Percentiles rank a stretch among this genome's conserved stretches.
These are phyloP conservation scores for Heterobasidion occidentale DNA, from an alignment of 1,284 basidiomycete species.

Conservation along the genomic window DNA sequence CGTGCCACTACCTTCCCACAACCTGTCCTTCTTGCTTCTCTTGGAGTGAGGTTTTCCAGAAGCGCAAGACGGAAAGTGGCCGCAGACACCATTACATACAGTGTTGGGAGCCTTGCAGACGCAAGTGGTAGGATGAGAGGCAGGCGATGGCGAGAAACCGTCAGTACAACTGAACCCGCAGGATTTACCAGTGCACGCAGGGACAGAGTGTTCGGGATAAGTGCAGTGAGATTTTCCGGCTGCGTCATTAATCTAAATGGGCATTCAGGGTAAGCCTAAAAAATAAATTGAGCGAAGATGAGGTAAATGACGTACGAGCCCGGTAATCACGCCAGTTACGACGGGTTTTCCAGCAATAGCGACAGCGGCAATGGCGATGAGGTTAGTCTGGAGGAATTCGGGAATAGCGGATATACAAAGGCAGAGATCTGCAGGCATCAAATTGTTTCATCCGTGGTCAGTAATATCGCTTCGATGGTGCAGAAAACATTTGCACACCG, in stretches of 20 bases:
- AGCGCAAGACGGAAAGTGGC: conserved; percentile 28
- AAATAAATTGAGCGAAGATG: not conserved
- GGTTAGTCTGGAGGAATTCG: conserved; percentile 24
- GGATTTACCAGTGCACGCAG: conserved; percentile 27
- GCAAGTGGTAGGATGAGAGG: conserved; percentile 25
- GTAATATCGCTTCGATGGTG: not conserved
- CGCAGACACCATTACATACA: conserved; percentile 42
- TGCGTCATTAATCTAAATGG: conserved; percentile 17
- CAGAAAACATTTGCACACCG: conserved; percentile 16
- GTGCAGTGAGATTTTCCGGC: conserved; percentile 24
- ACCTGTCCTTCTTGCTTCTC: conserved; percentile 18
- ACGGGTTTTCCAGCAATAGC: conserved; percentile 24
- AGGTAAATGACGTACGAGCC: not conserved
- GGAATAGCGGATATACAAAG: conserved; percentile 31
- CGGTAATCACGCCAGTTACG: conserved; percentile 6
- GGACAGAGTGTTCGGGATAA: conserved; percentile 32
- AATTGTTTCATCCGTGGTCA: not conserved
- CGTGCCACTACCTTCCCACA: conserved; percentile 12
- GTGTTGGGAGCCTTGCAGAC: conserved; percentile 30
- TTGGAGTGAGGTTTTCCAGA: conserved; percentile 19
- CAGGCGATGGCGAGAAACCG: conserved; percentile 29
- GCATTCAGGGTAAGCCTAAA: conserved; percentile 6
- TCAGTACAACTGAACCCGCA: conserved; percentile 40
- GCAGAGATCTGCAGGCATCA: conserved; percentile 24
- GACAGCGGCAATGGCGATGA: conserved; percentile 21